A percentile compares a stretch with the other conserved stretches of the same genome.
phyloP scores from a whole-genome alignment of 2,329 filamentous ascomycete species.

The Colletotrichum neosansevieriae region DNA sequence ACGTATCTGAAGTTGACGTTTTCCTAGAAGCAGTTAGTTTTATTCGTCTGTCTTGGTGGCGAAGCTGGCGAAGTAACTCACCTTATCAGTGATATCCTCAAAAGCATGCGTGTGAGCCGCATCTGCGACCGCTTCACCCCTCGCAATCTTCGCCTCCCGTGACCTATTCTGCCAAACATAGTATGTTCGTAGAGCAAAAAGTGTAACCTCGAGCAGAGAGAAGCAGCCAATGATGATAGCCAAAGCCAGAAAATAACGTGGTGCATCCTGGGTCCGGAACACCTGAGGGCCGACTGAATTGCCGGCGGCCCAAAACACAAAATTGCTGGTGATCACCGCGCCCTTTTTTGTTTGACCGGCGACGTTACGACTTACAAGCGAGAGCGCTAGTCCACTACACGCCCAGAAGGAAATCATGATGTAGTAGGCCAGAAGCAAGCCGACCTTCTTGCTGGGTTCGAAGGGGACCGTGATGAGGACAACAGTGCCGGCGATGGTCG shows the following conservation, averaged over 20 bases:
- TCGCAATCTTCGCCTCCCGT: slow-evolving; percentile 24
- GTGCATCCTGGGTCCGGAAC: slow-evolving; percentile 50
- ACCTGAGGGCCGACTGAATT: slow-evolving; percentile 58
- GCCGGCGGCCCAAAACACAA: slow-evolving; percentile 56
- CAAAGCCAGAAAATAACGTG: slow-evolving; percentile 45
- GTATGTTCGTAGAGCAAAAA: slow-evolving; percentile 24
- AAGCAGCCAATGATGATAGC: slow-evolving; percentile 26
- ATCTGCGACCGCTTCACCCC: slow-evolving; percentile 23
- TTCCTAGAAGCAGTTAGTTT: slow-evolving; percentile 16
- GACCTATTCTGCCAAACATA: slow-evolving; percentile 33
- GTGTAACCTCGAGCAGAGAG: slow-evolving; percentile 12
- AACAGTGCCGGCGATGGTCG: slow-evolving; percentile 58
- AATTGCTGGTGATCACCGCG: slow-evolving; percentile 54
- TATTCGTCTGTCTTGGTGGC: slow-evolving; percentile 40
- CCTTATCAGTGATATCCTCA: slow-evolving; percentile 72
- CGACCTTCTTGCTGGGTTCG: slow-evolving; percentile 50
- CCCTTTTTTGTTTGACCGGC: slow-evolving; percentile 59
- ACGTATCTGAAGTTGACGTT: slow-evolving; percentile 33
- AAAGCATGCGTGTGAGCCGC: slow-evolving; percentile 59
- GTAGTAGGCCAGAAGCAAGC: slow-evolving; percentile 55
- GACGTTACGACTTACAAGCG: slow-evolving; percentile 55
- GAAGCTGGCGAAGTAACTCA: slow-evolving; percentile 68
- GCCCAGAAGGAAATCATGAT: slow-evolving; percentile 59
- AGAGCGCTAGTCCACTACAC: slow-evolving; percentile 56
- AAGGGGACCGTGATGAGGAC: slow-evolving; percentile 51